phyloP scores from a whole-genome alignment of 306 rosid genomes.

The Abrus pulchellus region DNA sequence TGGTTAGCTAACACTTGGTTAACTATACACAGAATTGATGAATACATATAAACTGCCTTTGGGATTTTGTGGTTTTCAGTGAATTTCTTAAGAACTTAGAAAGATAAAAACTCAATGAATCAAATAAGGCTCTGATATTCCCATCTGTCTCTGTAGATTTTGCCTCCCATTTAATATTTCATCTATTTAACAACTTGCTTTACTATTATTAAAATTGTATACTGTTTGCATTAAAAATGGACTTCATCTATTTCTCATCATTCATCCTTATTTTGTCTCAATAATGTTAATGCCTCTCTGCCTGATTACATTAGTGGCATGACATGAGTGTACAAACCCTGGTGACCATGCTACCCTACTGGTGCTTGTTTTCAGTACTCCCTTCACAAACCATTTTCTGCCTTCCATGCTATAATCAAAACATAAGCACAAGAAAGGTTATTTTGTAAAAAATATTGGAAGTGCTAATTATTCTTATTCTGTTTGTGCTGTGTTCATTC shows the following conservation, averaged over 20 bases:
- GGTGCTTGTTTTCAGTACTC: no score
- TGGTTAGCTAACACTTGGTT: constrained; percentile 2
- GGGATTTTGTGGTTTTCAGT: neutral
- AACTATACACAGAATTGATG: neutral
- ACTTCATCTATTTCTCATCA: neutral
- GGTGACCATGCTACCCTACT: neutral
- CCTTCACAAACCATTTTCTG: neutral
- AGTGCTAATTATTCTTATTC: neutral
- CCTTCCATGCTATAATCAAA: neutral
- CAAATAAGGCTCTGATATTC: neutral
- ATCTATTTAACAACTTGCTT: neutral
- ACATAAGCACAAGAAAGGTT: neutral
- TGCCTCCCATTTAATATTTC: neutral
- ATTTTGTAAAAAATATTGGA: neutral
- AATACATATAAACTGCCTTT: constrained; percentile 7
- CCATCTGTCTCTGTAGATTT: neutral
- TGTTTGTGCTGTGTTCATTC: neutral
- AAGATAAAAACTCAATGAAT: constrained; percentile 6
- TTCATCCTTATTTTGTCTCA: neutral
- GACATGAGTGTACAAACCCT: neutral
- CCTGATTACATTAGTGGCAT: neutral
- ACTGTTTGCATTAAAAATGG: neutral
- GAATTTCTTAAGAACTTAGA: neutral
- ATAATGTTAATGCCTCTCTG: neutral
- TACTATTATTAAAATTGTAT: neutral